phyloP scores from a whole-genome alignment of 345 rosid species.

The Syzygium aromaticum region DNA sequence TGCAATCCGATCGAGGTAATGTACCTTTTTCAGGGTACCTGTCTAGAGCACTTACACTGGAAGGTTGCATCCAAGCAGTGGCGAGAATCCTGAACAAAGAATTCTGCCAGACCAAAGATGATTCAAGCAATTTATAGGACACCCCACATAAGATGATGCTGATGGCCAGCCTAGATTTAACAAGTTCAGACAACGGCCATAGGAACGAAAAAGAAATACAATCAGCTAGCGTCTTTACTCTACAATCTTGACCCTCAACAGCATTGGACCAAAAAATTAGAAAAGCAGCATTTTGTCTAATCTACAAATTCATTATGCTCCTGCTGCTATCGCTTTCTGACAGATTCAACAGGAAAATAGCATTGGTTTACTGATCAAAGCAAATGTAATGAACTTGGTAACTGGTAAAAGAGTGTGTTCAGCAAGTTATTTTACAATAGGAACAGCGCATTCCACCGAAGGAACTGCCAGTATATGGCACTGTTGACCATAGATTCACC shows the following conservation, averaged over 20 bases:
- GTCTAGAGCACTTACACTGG: not conserved
- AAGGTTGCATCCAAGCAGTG: not conserved
- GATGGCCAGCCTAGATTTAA: not conserved
- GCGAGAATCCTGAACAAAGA: not conserved
- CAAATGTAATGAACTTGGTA: not conserved
- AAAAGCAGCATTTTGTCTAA: not conserved
- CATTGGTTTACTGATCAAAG: not conserved
- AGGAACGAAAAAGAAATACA: not conserved
- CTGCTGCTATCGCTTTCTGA: not conserved
- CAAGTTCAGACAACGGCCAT: not conserved
- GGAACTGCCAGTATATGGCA: not conserved
- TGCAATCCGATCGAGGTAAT: not conserved
- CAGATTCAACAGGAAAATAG: not conserved
- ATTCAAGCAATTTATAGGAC: not conserved
- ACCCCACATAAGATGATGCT: not conserved
- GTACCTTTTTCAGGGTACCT: not conserved
- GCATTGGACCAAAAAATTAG: not conserved
- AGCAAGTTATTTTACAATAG: not conserved
- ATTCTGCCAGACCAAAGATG: not conserved
- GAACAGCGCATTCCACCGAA: not conserved
- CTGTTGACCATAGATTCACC: not conserved
- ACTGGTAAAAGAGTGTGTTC: not conserved
- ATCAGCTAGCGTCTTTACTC: not conserved
- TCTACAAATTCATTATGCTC: not conserved
- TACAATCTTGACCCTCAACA: not conserved